A percentile compares a stretch with the other conserved stretches of the same genome.
These are phyloP conservation scores for Dipodascopsis tothii DNA, from an alignment of 805 yeast species.

Conservation along the genomic window DNA sequence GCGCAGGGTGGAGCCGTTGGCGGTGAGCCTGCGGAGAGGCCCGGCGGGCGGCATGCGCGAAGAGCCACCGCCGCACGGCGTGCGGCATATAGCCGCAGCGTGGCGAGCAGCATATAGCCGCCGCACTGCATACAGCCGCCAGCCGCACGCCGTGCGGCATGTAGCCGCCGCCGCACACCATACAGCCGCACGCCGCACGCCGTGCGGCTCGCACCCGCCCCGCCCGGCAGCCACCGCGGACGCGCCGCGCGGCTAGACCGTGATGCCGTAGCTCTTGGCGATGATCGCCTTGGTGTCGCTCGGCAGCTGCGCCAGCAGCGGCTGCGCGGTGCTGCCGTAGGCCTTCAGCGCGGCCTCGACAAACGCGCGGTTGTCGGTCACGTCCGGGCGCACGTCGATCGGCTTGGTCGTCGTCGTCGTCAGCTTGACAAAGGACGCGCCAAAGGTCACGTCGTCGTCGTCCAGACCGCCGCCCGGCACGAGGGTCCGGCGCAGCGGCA, in stretches of 20 bases:
- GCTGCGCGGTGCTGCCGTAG: neutral
- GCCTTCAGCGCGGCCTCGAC: constrained; percentile 2
- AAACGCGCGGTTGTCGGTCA: constrained; percentile 4
- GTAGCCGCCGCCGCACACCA: no score
- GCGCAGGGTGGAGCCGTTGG: no score
- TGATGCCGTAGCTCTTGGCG: neutral
- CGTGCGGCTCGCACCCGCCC: no score
- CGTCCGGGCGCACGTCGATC: constrained; percentile 58
- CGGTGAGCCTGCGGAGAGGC: no score
- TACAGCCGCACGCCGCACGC: no score
- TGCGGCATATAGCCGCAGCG: no score
- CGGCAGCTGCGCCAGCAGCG: constrained; percentile 2
- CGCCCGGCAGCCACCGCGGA: no score
- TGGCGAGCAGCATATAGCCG: no score
- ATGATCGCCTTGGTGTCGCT: neutral
- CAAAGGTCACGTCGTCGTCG: constrained; percentile 66
- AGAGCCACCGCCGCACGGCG: no score
- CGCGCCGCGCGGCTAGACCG: neutral
- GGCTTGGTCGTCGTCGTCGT: constrained; percentile 53
- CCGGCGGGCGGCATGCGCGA: no score
- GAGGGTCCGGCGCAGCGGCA: constrained; percentile 32
- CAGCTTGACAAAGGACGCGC: constrained; percentile 73
- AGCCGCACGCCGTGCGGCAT: no score
- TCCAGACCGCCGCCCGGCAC: constrained; percentile 35
- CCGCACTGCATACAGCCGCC: no score